A percentile compares a stretch with the other conserved stretches of the same genome.
Conservation (phyloP, 805 yeast genomes). For the Wickerhamiella slavikovae region DNA sequence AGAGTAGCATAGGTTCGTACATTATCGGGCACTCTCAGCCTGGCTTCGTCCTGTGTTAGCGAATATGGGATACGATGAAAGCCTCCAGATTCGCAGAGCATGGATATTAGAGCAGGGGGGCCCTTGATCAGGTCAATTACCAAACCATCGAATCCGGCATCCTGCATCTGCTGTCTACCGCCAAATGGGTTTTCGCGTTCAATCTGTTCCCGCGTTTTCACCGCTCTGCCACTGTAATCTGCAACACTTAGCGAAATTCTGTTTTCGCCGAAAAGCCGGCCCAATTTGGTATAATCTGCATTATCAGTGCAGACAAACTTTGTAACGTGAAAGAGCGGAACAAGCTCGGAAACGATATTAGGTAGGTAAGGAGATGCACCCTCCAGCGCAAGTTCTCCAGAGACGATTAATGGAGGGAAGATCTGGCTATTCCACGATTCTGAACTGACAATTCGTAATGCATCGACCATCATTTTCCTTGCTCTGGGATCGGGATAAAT, state of each 20-base stretch:
- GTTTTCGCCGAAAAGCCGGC: not conserved
- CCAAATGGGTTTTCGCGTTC: not conserved
- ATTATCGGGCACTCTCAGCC: not conserved
- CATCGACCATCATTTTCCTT: no score
- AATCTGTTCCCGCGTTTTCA: no score
- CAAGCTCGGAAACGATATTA: not conserved
- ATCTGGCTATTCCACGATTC: no score
- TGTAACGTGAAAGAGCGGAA: not conserved
- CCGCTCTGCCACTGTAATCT: not conserved
- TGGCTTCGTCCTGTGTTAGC: not conserved
- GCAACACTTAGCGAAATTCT: not conserved
- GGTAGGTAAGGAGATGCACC: not conserved
- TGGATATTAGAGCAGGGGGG: conserved; percentile 34
- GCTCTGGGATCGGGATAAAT: no score
- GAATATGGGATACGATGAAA: not conserved
- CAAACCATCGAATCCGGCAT: conserved; percentile 63
- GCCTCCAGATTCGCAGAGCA: not conserved
- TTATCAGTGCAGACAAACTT: conserved; percentile 1
- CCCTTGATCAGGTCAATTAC: conserved; percentile 53
- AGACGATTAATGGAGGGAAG: no score
- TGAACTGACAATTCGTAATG: no score
- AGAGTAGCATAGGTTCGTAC: not conserved
- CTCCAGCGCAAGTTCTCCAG: no score
- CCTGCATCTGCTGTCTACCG: conserved; percentile 18
- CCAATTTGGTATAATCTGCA: not conserved